These are phyloP conservation scores for Coleophoma eucalyptorum DNA, from an alignment of 2,329 filamentous ascomycete species.

Conservation along the genomic window DNA sequence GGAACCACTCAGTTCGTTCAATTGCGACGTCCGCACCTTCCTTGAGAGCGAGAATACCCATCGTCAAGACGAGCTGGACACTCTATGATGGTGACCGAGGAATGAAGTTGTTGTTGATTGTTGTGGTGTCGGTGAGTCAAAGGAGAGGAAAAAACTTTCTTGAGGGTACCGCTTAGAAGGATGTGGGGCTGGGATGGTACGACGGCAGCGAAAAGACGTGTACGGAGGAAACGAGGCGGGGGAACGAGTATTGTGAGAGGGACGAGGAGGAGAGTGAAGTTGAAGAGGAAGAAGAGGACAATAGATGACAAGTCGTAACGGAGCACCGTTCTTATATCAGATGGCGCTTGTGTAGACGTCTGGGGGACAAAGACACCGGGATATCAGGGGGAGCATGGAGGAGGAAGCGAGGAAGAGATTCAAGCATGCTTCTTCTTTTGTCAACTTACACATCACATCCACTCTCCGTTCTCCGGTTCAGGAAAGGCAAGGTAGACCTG, in stretches of 20 bases:
- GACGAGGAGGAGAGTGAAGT: constrained; percentile 12
- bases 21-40: constrained; percentile 42
- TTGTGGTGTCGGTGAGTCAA: background rate
- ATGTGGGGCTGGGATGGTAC: background rate
- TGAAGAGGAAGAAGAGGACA: constrained; percentile 26
- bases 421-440: too few species aligned
- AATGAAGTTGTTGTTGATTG: background rate
- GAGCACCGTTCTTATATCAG: constrained; percentile 43
- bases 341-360: too few species aligned
- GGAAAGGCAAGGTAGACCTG: too few species aligned
- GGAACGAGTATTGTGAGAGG: constrained; percentile 22
- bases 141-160: background rate
- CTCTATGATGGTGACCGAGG: too few species aligned
- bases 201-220: background rate
- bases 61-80: constrained; percentile 6
- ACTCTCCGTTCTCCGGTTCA: too few species aligned
- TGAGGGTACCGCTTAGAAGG: background rate
- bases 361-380: background rate
- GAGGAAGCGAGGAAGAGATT: background rate
- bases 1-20: constrained; percentile 23
- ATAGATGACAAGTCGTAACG: constrained; percentile 39
- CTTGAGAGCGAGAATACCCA: constrained; percentile 42
- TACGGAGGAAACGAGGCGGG: constrained; percentile 1
- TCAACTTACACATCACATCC: too few species aligned
- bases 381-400: background rate